Conservation (phyloP, 345 rosid species). For the Syzygium aromaticum region DNA sequence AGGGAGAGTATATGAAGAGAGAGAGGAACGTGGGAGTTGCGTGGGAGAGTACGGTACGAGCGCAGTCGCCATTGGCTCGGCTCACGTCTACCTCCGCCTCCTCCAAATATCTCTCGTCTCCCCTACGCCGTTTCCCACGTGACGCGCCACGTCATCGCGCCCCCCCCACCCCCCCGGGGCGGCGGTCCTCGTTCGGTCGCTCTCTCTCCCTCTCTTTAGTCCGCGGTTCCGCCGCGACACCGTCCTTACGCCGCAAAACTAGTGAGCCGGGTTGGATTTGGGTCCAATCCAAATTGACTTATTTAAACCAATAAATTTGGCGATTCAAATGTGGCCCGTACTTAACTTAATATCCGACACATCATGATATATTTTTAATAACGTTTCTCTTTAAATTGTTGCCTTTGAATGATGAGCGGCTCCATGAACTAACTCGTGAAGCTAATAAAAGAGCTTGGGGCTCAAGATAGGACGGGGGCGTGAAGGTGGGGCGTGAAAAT, state of each 20-base stretch:
- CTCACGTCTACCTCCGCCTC: slow-evolving; percentile 43
- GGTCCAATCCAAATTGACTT: neutral
- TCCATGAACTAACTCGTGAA: neutral
- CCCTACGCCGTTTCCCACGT: neutral
- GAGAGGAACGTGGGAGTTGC: slow-evolving; percentile 51
- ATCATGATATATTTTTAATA: too few species aligned
- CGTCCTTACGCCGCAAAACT: neutral
- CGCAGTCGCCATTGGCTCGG: slow-evolving; percentile 39
- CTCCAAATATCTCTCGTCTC: slow-evolving; percentile 23
- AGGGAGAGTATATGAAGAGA: slow-evolving; percentile 11
- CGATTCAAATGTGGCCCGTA: too few species aligned
- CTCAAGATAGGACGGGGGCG: neutral
- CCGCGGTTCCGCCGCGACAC: too few species aligned
- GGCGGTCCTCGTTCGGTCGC: neutral
- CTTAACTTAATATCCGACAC: too few species aligned
- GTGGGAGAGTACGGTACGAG: slow-evolving; percentile 40
- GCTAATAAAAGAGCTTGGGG: neutral
- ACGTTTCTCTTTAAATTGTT: neutral
- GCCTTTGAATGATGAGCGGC: neutral
- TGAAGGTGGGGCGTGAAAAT: neutral
- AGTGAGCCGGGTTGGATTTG: neutral
- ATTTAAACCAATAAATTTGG: neutral
- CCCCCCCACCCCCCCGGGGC: too few species aligned
- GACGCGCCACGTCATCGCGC: neutral
- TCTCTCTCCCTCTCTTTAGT: too few species aligned